A percentile compares a stretch with the other conserved stretches of the same genome.
Conservation (phyloP, 106 monocot genomes). For the Dendrobium catenatum region DNA sequence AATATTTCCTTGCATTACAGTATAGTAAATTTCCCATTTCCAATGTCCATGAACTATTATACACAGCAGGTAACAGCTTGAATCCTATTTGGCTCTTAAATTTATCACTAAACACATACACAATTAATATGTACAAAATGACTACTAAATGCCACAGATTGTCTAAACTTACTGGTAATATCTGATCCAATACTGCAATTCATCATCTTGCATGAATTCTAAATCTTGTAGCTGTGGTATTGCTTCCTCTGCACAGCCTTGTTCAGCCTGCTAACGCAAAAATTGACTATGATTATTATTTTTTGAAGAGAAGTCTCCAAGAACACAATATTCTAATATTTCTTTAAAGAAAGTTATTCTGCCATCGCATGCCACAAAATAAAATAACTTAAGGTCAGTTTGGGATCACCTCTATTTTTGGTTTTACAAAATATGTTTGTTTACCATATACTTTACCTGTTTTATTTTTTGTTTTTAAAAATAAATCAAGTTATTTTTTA, state of each 20-base stretch:
- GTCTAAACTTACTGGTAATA: neutral
- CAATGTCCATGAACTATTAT: neutral
- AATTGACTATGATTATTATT: neutral
- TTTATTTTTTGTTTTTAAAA: no score
- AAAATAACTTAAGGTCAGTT: no score
- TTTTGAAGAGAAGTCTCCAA: neutral
- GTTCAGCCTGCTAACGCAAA: constrained; percentile 21
- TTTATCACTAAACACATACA: neutral
- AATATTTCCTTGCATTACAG: neutral
- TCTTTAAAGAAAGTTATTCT: no score
- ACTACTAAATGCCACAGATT: neutral
- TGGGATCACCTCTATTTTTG: no score
- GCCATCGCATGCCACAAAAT: no score
- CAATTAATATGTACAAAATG: neutral
- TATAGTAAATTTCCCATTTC: neutral
- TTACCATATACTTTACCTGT: no score
- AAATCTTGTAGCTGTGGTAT: constrained; percentile 15
- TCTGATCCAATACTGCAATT: constrained; percentile 19
- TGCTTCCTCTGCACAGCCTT: constrained; percentile 21
- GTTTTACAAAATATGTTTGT: no score
- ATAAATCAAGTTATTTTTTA: no score
- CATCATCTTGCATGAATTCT: constrained; percentile 13
- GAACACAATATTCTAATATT: neutral
- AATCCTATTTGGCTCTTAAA: neutral
- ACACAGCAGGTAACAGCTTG: neutral